Evolutionary conservation across 2,329 filamentous ascomycete genomes (phyloP), one percentile per base, ranked within the genome.

Genomic region (Calcarisporium arbuscula): DNA sequence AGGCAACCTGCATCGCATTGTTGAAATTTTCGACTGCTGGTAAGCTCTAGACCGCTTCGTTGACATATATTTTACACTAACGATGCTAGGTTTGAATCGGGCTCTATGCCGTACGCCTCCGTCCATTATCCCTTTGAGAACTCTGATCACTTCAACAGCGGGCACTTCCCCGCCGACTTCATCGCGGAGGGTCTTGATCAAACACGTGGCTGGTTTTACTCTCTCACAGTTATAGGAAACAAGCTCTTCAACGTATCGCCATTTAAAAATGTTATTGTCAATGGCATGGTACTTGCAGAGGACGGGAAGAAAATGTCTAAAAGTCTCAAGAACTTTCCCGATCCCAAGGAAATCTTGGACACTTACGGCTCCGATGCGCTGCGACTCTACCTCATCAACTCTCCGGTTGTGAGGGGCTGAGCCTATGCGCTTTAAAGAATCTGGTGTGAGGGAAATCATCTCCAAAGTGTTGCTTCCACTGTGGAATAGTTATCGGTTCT

Each of bases 261-360:
- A 15, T 53, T 53, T 42, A 45, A 45, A 35, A 53, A 51, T 36
- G 46, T 42, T 19, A 41, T 51, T 21, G 48, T 51, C n/a, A 52
- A 51, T 19, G 45, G 48, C 8, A 47, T 53, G 18, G 47, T 53
- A 5, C 37, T 53, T 8, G 49, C 49, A 8, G 49, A 50, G 32
- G 47, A 51, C 15, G 48, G 50, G 8, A 53, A 52, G 43, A 50
- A 52, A 32, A 52, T 53, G 49, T 47, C 49, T 8, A 53, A 52
- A 37, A 43, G 50, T 22, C 43, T 51, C 20, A 50, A 51, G 36
- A 53, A 53, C 41, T 53, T 46, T 30, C 49, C 47, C 6, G 45
- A 49, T 22, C 48, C 48, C 4, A 28, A 19, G 3, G 35, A 34
- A 18, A 39, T 53, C 16, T 39, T 52, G 8, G 32, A 47, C 16